phyloP scores from a whole-genome alignment of 1,284 basidiomycete genomes.

The Ganoderma multipileum region DNA sequence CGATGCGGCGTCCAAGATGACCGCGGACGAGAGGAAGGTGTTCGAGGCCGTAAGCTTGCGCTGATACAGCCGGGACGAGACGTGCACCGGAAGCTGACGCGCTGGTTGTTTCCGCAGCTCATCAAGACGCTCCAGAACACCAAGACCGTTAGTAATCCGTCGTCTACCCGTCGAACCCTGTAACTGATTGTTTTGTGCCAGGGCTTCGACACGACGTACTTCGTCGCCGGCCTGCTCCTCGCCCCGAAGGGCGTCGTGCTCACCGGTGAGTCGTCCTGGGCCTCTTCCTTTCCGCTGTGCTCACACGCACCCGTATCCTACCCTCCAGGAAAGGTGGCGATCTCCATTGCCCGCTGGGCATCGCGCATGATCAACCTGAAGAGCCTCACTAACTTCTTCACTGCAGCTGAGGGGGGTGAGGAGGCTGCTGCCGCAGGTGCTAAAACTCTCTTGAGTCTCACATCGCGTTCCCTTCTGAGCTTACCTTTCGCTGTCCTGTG shows the following conservation, averaged over 20 bases:
- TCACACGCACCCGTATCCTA: not conserved
- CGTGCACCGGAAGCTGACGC: not conserved
- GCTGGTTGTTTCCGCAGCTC: not conserved
- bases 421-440: not conserved
- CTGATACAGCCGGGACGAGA: not conserved
- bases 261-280: not conserved
- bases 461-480: not conserved
- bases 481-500: not conserved
- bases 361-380: not conserved
- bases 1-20: not conserved
- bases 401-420: not conserved
- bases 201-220: not conserved
- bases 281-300: too few species aligned
- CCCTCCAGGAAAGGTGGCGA: not conserved
- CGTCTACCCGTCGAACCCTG: not conserved
- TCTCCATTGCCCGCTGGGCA: not conserved
- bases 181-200: not conserved
- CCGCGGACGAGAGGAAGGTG: not conserved
- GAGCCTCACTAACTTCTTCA: not conserved
- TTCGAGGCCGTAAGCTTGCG: not conserved
- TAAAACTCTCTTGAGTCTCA: not conserved
- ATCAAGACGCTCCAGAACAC: not conserved
- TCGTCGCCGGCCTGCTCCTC: not conserved
- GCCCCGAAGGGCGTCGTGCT: not conserved
- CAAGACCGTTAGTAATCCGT: not conserved